A percentile compares a stretch with the other conserved stretches of the same genome.
Conservation (phyloP, 129 eudicot species). For the Artemisia tridentata region DNA sequence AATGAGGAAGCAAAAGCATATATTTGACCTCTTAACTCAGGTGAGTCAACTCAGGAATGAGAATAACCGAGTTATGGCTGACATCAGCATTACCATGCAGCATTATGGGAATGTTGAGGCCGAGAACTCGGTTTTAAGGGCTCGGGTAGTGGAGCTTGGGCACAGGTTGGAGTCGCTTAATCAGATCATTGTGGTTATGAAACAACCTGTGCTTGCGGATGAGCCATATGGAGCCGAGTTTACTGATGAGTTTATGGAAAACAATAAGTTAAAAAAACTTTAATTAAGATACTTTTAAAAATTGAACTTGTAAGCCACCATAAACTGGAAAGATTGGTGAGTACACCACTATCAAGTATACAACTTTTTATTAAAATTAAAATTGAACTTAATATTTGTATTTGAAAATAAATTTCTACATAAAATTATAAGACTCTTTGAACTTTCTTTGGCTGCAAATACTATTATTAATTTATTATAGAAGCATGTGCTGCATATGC, state of each 20-base stretch:
- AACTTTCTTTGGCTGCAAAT: too few relatives aligned
- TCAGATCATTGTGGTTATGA: constrained; percentile 45
- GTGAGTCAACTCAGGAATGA: constrained; percentile 57
- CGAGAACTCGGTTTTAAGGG: constrained; percentile 65
- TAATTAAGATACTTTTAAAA: too few relatives aligned
- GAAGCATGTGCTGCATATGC: too few relatives aligned
- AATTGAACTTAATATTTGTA: too few relatives aligned
- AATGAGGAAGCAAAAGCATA: constrained; percentile 71
- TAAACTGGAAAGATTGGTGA: too few relatives aligned
- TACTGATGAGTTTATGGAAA: constrained; percentile 36
- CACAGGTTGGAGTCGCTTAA: constrained; percentile 67
- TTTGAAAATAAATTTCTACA: too few relatives aligned
- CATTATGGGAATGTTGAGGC: constrained; percentile 51
- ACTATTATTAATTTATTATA: too few relatives aligned
- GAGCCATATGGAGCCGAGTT: constrained; percentile 24
- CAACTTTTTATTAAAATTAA: too few relatives aligned
- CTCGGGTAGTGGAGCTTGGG: constrained; percentile 68
- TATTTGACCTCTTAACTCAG: constrained; percentile 61
- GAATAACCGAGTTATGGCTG: constrained; percentile 43
- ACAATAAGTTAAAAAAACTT: too few relatives aligned
- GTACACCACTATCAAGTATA: too few relatives aligned
- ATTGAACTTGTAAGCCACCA: too few relatives aligned
- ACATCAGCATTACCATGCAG: constrained; percentile 51
- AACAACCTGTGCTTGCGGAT: constrained; percentile 24
- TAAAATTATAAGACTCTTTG: too few relatives aligned